phyloP scores from a whole-genome alignment of 345 rosid species.

The Capsella bursapastoris region DNA sequence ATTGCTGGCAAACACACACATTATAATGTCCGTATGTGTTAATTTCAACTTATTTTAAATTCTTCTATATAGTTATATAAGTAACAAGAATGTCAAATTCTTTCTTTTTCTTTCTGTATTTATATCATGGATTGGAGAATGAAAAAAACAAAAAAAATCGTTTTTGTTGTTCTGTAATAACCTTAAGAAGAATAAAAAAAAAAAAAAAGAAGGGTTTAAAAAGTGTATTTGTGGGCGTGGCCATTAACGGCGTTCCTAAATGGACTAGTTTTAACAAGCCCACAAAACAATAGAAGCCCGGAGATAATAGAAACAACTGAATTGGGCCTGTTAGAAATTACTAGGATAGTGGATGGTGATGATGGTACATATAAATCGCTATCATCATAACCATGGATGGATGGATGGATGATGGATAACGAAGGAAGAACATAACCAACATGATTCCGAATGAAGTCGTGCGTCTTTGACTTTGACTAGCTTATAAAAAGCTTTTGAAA shows the following conservation, averaged over 20 bases:
- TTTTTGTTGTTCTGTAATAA: no score
- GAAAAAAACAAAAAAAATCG: no score
- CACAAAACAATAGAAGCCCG: constrained; percentile 10
- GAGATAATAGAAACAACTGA: neutral
- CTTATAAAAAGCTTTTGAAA: constrained; percentile 11
- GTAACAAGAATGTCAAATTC: no score
- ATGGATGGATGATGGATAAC: neutral
- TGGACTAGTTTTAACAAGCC: neutral
- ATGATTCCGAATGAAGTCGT: constrained; percentile 34
- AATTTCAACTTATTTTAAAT: neutral
- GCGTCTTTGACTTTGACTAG: constrained; percentile 49
- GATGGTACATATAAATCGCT: constrained; percentile 11
- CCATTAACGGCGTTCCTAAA: neutral
- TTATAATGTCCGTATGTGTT: neutral
- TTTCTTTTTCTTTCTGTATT: no score
- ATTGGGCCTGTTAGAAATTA: constrained; percentile 22
- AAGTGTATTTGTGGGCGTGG: no score
- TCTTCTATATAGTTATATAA: no score
- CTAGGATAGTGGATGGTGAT: neutral
- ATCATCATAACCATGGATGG: constrained; percentile 5
- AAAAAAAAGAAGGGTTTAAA: no score
- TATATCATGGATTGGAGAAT: no score
- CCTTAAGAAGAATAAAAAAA: no score
- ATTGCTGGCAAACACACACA: neutral
- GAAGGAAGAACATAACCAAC: constrained; percentile 7